Conservation (phyloP, 768 basidiomycete genomes). For the Termitomyces sp. region DNA sequence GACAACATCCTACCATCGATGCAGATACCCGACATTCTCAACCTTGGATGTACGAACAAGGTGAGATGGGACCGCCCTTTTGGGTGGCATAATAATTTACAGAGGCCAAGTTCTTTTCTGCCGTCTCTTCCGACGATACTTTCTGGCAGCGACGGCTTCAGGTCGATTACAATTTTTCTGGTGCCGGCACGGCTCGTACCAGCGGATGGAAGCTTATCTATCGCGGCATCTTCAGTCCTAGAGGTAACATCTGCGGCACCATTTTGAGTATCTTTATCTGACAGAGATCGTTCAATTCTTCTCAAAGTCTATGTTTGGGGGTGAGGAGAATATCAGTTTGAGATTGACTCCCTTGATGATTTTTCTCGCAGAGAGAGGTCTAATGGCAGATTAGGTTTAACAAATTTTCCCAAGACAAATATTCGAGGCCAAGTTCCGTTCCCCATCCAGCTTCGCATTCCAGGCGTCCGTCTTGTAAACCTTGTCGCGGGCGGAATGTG, state of each 20-base stretch:
- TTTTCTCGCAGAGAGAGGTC: conserved; percentile 43
- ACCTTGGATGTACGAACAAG: conserved; percentile 56
- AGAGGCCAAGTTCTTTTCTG: conserved; percentile 43
- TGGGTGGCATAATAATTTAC: not conserved
- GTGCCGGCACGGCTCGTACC: conserved; percentile 63
- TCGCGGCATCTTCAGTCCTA: conserved; percentile 56
- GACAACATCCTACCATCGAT: conserved; percentile 66
- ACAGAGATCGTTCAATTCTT: not conserved
- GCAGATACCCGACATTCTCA: conserved; percentile 47
- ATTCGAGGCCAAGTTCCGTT: conserved; percentile 42
- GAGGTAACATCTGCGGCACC: conserved; percentile 43
- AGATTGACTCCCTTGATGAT: not conserved
- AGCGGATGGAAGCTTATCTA: conserved; percentile 82
- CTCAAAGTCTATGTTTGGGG: conserved; percentile 46
- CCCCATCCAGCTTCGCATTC: conserved; percentile 58
- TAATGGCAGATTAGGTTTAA: conserved; percentile 61
- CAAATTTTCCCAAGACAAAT: conserved; percentile 25
- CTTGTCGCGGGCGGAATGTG: conserved; percentile 82
- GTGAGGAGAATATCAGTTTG: conserved; percentile 19
- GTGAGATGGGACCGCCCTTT: conserved; percentile 19
- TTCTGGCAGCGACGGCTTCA: conserved; percentile 72
- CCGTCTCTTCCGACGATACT: conserved; percentile 61
- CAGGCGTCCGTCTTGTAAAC: conserved; percentile 58
- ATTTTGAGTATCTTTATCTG: not conserved
- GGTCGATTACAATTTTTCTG: conserved; percentile 75